A percentile compares a stretch with the other conserved stretches of the same genome.
phyloP scores from a whole-genome alignment of 805 yeast species.

The Ogataea haglerorum region DNA sequence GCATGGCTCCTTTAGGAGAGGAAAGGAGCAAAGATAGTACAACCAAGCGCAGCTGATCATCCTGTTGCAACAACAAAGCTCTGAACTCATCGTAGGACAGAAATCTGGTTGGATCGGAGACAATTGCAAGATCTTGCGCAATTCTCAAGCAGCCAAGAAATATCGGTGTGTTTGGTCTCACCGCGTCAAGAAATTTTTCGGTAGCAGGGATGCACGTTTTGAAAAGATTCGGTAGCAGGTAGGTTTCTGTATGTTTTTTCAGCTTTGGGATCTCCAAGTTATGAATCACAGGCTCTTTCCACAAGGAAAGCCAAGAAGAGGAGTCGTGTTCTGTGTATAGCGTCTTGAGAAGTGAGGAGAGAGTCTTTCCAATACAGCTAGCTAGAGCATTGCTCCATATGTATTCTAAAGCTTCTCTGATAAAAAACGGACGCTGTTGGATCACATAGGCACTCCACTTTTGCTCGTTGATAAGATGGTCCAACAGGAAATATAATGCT shows the following conservation, averaged over 20 bases:
- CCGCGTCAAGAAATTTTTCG: slow-evolving; percentile 26
- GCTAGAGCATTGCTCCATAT: slow-evolving; percentile 62
- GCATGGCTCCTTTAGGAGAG: slow-evolving; percentile 58
- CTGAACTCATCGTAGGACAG: slow-evolving; percentile 31
- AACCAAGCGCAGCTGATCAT: slow-evolving; percentile 41
- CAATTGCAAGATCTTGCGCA: slow-evolving; percentile 58
- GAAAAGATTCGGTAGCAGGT: slow-evolving; percentile 64
- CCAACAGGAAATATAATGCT: slow-evolving; percentile 60
- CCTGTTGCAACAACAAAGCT: slow-evolving; percentile 41
- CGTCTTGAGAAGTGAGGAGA: slow-evolving; percentile 39
- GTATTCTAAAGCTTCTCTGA: slow-evolving; percentile 42
- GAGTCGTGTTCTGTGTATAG: slow-evolving; percentile 30
- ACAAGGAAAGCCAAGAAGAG: slow-evolving; percentile 45
- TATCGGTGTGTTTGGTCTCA: slow-evolving; percentile 33
- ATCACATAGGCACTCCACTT: slow-evolving; percentile 41
- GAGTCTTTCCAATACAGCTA: slow-evolving; percentile 59
- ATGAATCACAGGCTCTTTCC: slow-evolving; percentile 43
- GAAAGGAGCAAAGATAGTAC: slow-evolving; percentile 60
- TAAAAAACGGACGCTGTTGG: slow-evolving; percentile 42
- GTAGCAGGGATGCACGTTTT: slow-evolving; percentile 43
- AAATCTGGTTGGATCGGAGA: slow-evolving; percentile 42
- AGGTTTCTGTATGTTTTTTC: slow-evolving; percentile 49
- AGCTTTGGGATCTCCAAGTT: slow-evolving; percentile 33
- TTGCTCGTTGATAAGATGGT: slow-evolving; percentile 48
- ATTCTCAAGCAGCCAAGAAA: slow-evolving; percentile 56